These are phyloP conservation scores for Lipomyces starkeyi DNA, from an alignment of 805 yeast genomes.

Conservation along the genomic window DNA sequence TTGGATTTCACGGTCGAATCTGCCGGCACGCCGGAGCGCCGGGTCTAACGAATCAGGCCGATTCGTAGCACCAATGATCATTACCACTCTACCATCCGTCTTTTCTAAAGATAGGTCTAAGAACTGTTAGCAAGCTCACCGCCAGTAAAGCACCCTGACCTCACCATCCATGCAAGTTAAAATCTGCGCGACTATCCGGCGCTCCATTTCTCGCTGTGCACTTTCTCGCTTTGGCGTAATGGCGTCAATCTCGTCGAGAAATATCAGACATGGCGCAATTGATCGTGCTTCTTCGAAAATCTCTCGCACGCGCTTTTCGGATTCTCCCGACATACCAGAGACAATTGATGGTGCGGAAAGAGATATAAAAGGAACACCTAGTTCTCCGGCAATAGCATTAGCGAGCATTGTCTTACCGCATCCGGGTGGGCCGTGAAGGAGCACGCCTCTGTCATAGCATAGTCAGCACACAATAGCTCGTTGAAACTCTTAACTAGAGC, in stretches of 20 bases:
- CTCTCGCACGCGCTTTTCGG: slow-evolving; percentile 92
- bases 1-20: slow-evolving; percentile 94
- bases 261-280: slow-evolving; percentile 89
- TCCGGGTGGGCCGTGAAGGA: slow-evolving; percentile 98
- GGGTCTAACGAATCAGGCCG: slow-evolving; percentile 95
- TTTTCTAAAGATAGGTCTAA: slow-evolving; percentile 70
- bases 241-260: slow-evolving; percentile 97
- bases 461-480: background rate
- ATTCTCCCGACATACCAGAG: slow-evolving; percentile 99
- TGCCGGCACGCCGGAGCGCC: slow-evolving; percentile 93
- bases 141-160: background rate
- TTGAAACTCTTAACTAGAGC: background rate
- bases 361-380: slow-evolving; percentile 89
- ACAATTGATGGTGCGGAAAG: slow-evolving; percentile 95
- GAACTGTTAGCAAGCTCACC: background rate
- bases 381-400: slow-evolving; percentile 84
- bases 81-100: slow-evolving; percentile 90
- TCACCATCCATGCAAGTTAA: slow-evolving; percentile 90
- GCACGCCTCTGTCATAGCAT: slow-evolving; percentile 65
- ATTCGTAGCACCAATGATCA: slow-evolving; percentile 94
- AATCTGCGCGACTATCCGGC: slow-evolving; percentile 93
- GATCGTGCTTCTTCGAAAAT: slow-evolving; percentile 89
- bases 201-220: slow-evolving; percentile 97
- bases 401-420: slow-evolving; percentile 98
- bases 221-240: slow-evolving; percentile 98